Conservation (phyloP, 2,329 filamentous ascomycete species). For the Fusarium tanahbumbuense region DNA sequence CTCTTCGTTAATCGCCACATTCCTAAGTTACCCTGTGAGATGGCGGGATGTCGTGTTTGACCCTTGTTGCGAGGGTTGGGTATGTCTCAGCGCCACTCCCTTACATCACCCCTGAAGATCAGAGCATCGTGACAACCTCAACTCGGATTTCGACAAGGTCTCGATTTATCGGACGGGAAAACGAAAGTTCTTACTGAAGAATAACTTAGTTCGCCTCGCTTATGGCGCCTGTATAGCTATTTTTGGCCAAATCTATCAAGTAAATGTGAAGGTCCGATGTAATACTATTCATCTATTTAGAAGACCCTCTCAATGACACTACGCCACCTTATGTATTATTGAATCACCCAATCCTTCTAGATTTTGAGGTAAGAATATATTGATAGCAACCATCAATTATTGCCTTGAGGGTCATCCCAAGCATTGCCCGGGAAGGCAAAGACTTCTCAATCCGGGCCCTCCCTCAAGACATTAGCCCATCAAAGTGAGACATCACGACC, state of each 20-base stretch:
- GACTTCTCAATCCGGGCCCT: neutral
- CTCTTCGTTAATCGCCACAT: constrained; percentile 7
- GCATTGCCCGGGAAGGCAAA: rapidly evolving
- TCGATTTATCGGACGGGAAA: neutral
- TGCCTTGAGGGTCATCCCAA: rapidly evolving
- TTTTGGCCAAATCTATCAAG: no score
- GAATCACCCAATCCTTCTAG: neutral
- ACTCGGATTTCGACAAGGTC: neutral
- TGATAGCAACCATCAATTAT: rapidly evolving
- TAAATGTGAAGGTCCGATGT: no score
- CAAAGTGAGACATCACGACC: constrained; percentile 35
- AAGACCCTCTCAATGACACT: no score
- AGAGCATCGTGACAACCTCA: neutral
- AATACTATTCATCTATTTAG: rapidly evolving
- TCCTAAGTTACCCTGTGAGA: constrained; percentile 3
- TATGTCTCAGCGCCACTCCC: constrained; percentile 37
- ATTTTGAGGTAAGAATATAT: rapidly evolving
- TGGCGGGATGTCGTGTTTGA: neutral
- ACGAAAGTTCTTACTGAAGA: no score
- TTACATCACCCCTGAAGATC: constrained; percentile 24
- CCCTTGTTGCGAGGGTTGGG: constrained; percentile 26
- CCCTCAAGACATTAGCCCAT: neutral
- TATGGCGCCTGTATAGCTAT: no score
- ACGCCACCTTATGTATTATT: neutral
- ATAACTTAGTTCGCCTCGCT: no score